phyloP scores from a whole-genome alignment of 192 early-diverging fungal genomes.

The Oehlia diaphana region DNA sequence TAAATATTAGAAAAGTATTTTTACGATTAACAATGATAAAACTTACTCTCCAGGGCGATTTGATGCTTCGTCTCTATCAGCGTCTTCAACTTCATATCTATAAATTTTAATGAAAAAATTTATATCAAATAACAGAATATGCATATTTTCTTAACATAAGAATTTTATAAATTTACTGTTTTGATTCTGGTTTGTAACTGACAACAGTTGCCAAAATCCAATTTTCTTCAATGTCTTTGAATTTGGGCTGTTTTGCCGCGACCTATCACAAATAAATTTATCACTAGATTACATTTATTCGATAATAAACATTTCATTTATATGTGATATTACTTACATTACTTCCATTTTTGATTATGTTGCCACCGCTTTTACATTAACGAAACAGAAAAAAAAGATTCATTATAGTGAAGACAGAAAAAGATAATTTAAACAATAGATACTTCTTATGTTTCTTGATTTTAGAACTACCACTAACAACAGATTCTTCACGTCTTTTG shows the following conservation, averaged over 20 bases:
- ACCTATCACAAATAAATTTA: constrained; percentile 35
- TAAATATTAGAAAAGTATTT: background rate
- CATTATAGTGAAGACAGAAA: background rate
- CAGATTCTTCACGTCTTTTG: background rate
- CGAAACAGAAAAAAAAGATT: background rate
- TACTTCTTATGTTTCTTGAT: background rate
- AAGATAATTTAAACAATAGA: background rate
- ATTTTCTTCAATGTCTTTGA: constrained; percentile 53
- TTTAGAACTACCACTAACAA: background rate
- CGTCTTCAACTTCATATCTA: constrained; percentile 36
- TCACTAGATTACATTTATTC: background rate
- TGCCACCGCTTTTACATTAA: background rate
- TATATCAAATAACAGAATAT: too few species aligned
- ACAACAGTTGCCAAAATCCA: constrained; percentile 53
- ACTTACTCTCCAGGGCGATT: constrained; percentile 43
- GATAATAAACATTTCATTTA: background rate
- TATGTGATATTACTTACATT: background rate
- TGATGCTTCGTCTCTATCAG: constrained; percentile 52
- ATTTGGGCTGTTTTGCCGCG: constrained; percentile 50
- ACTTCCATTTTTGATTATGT: constrained; percentile 8
- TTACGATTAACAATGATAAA: background rate
- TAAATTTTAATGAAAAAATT: too few species aligned
- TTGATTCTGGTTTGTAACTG: too few species aligned
- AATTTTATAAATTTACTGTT: too few species aligned
- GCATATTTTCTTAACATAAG: too few species aligned